These are phyloP conservation scores for Xanthoceras sorbifolium DNA, from an alignment of 345 rosid species.

Conservation along the genomic window DNA sequence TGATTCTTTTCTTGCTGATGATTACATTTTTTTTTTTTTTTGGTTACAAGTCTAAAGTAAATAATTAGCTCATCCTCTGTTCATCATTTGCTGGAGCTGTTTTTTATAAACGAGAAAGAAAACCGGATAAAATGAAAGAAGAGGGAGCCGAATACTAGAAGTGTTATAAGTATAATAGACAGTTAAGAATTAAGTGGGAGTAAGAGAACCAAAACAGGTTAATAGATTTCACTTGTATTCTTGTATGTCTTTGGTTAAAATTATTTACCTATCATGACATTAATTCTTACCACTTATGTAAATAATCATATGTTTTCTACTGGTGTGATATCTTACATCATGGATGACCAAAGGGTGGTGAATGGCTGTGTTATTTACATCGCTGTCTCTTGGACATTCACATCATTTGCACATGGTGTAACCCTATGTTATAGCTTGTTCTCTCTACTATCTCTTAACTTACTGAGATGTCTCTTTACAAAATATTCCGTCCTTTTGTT, in stretches of 20 bases:
- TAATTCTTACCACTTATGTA: no score
- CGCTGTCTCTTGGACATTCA: no score
- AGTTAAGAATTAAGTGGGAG: not conserved
- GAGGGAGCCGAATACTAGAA: not conserved
- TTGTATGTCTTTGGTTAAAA: not conserved
- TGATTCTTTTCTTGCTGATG: not conserved
- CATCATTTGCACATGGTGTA: not conserved
- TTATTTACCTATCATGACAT: no score
- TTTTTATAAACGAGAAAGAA: not conserved
- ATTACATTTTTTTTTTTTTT: not conserved
- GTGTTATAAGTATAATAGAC: not conserved
- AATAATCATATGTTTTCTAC: no score
- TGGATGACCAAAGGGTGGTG: no score
- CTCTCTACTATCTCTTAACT: not conserved
- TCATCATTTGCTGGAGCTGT: not conserved
- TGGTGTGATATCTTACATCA: no score
- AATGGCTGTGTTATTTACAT: no score
- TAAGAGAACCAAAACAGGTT: not conserved
- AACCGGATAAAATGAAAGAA: not conserved
- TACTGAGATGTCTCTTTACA: conserved; percentile 3
- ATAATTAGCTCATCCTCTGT: not conserved
- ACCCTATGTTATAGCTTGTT: not conserved
- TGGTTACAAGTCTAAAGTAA: not conserved
- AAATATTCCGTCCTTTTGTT: conserved; percentile 9
- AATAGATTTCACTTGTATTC: not conserved